Percentiles rank a stretch among this genome's conserved stretches.
phyloP scores from a whole-genome alignment of 1,284 basidiomycete genomes.

The Naganishia sp. region DNA sequence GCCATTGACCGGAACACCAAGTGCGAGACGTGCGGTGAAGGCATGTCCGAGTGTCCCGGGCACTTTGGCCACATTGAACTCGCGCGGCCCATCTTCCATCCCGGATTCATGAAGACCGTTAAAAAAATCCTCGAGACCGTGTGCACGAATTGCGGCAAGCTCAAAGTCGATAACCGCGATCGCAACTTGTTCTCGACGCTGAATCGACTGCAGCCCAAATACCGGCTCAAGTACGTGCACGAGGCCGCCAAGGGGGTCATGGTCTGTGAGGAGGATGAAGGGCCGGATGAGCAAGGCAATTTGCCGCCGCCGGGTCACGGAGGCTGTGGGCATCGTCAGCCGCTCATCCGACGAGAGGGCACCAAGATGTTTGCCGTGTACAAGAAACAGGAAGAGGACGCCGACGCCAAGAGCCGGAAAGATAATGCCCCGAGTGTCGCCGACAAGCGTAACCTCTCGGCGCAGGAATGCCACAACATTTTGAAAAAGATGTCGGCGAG shows the following conservation, averaged over 20 bases:
- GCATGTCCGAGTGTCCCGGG: constrained; percentile 96
- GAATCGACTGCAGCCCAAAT: constrained; percentile 73
- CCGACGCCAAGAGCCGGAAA: constrained; percentile 39
- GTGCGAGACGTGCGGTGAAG: constrained; percentile 98
- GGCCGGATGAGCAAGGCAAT: constrained; percentile 66
- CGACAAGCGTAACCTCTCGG: constrained; percentile 84
- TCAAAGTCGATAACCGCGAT: constrained; percentile 82
- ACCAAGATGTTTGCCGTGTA: constrained; percentile 95
- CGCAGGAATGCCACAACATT: constrained; percentile 85
- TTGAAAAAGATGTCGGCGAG: constrained; percentile 90
- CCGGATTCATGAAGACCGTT: constrained; percentile 97
- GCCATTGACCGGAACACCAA: constrained; percentile 98
- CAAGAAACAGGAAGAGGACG: constrained; percentile 84
- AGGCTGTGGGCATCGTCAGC: constrained; percentile 92
- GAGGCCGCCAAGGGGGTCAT: constrained; percentile 66
- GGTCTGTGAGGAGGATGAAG: constrained; percentile 74
- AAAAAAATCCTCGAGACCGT: constrained; percentile 99
- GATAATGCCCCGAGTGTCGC: constrained; percentile 82
- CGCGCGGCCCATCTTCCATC: constrained; percentile 93
- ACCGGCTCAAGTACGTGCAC: constrained; percentile 85
- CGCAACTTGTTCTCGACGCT: constrained; percentile 33
- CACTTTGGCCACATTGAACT: constrained; percentile 99
- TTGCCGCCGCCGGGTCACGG: constrained; percentile 67
- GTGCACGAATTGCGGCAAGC: constrained; percentile 96
- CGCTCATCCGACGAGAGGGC: constrained; percentile 89